A percentile compares a stretch with the other conserved stretches of the same genome.
These are phyloP conservation scores for Sugiyamaella novakii DNA, from an alignment of 1,139 yeast genomes.

Conservation along the genomic window DNA sequence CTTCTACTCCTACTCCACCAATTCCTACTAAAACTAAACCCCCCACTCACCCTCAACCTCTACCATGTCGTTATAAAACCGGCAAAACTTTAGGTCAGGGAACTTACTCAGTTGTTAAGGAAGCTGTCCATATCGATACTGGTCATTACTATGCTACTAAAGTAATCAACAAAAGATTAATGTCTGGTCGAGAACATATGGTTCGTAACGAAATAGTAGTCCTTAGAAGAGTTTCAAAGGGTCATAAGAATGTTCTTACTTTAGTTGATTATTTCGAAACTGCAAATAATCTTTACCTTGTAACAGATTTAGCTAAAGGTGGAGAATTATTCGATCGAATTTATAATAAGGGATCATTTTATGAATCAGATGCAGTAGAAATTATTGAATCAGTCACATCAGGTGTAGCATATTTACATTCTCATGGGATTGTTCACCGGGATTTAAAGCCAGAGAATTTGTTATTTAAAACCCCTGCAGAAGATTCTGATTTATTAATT, in stretches of 20 bases:
- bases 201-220: conserved; percentile 61
- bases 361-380: conserved; percentile 55
- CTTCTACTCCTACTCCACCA: neutral
- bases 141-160: conserved; percentile 47
- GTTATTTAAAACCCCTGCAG: conserved; percentile 51
- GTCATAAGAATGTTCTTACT: conserved; percentile 61
- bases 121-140: conserved; percentile 45
- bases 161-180: conserved; percentile 47
- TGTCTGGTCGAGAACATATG: conserved; percentile 50
- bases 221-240: conserved; percentile 50
- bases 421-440: conserved; percentile 80
- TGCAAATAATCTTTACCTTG: conserved; percentile 55
- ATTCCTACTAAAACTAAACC: neutral
- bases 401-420: conserved; percentile 69
- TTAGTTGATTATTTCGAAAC: conserved; percentile 74
- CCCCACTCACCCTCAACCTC: conserved; percentile 28
- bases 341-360: conserved; percentile 52
- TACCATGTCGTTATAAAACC: conserved; percentile 38
- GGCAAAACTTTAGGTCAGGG: conserved; percentile 47
- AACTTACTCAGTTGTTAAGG: conserved; percentile 47
- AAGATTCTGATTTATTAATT: conserved; percentile 55
- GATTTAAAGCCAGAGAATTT: conserved; percentile 95
- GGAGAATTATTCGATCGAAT: conserved; percentile 71
- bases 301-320: conserved; percentile 68
- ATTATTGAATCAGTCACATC: conserved; percentile 51